phyloP scores from a whole-genome alignment of 257 asterid genomes.

The Penstemon eatonii region DNA sequence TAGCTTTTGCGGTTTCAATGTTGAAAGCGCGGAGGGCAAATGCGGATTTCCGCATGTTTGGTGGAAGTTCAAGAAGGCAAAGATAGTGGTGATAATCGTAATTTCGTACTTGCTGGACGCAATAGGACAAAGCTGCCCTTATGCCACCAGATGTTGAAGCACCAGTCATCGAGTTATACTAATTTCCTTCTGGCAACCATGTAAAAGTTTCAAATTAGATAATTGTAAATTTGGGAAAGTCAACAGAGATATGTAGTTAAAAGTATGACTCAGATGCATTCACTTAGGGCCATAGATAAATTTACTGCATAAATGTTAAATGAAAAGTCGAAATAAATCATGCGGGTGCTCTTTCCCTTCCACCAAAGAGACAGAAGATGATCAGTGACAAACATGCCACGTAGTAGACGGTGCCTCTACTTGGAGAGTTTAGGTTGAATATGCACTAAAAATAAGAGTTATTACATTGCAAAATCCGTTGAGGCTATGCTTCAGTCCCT shows the following conservation, averaged over 20 bases:
- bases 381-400: not conserved
- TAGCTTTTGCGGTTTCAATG: slow-evolving; percentile 85
- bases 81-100: slow-evolving; percentile 96
- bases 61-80: slow-evolving; percentile 96
- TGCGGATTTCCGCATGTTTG: slow-evolving; percentile 77
- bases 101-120: slow-evolving; percentile 86
- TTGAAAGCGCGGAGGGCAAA: slow-evolving; percentile 89
- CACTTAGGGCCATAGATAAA: not conserved
- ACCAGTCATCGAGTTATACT: slow-evolving; percentile 46
- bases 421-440: not conserved
- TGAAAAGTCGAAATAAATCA: not conserved
- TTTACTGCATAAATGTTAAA: not conserved
- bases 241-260: not conserved
- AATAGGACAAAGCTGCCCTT: slow-evolving; percentile 75
- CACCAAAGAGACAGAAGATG: not conserved
- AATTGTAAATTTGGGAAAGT: not conserved
- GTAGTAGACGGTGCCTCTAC: not conserved
- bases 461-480: not conserved
- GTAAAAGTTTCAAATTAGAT: slow-evolving; percentile 1
- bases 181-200: slow-evolving; percentile 30
- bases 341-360: not conserved
- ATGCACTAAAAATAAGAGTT: not conserved
- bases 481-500: not conserved
- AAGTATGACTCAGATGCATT: not conserved
- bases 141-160: slow-evolving; percentile 44